Evolutionary conservation across 345 rosid genomes (phyloP), one percentile per base, ranked within the genome.

Genomic region (Lepidium africanum): DNA sequence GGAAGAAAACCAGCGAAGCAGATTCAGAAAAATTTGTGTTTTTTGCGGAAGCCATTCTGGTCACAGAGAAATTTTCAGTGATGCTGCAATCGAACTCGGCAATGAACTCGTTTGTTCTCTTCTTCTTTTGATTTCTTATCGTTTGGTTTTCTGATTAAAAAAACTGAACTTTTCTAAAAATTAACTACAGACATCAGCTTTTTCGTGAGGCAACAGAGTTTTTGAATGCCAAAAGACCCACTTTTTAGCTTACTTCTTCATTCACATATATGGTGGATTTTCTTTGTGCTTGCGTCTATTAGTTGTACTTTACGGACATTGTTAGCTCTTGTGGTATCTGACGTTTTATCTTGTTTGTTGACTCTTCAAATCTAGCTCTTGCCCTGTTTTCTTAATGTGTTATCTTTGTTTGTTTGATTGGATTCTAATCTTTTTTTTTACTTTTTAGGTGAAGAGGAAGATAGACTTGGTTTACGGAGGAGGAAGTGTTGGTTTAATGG

Each of bases 401-500:
- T 55, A 12, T 32, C 65, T 32, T 59, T 11, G 58, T 13, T 47
- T 25, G 56, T n/a, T 1, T 54, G 51, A 63, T 49, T 70, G 41
- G 50, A 17, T 39, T 51, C 33, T 30, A 1, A 5, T 30, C 6
- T 1, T 30, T 30, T 30, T 30, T 6, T 30, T 30, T 0, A 30
- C 33, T 30, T 1, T 30, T 30, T 30, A 30, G 95, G 96, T 91
- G 75, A 82, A 80, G 75, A 84, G 92, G 82, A 88, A 87, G 83
- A 88, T 87, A 48, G 89, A 90, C 56, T 77, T 93, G 82, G 98
- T 93, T 57, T 93, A 93, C 53, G 97, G 97, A 55, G 98, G 98
- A 63, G 98, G 97, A 72, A 90, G 97, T 79, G 83, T 91, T 82
- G 98, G 98, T 23, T 72, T 93, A 69, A 93, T 90, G 98, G 98